Evolutionary conservation across 345 rosid species (phyloP).

Genomic region (Cardamine occulta): DNA sequence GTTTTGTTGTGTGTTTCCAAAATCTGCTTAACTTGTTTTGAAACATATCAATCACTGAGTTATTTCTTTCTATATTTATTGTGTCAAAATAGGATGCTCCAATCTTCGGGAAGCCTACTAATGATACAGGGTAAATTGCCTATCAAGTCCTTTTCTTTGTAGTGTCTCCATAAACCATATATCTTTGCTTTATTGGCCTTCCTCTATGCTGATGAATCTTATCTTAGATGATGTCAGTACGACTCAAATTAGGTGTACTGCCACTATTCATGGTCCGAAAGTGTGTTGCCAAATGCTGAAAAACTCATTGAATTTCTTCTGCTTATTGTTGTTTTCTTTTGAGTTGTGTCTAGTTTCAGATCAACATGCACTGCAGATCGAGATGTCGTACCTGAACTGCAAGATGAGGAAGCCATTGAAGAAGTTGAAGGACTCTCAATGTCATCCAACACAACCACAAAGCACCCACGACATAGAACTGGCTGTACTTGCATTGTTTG

Average conservation of each 20-base stretch:
- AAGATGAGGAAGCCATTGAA: constrained; percentile 56
- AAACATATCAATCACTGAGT: constrained; percentile 21
- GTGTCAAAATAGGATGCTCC: constrained; percentile 79
- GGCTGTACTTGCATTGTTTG: constrained; percentile 96
- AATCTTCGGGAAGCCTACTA: constrained; percentile 75
- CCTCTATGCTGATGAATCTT: constrained; percentile 16
- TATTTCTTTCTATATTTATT: constrained; percentile 15
- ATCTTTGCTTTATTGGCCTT: constrained; percentile 6
- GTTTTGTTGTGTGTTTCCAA: not conserved
- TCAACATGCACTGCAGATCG: constrained; percentile 62
- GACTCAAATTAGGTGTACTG: constrained; percentile 8
- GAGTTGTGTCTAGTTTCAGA: constrained; percentile 47
- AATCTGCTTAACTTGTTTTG: constrained; percentile 1
- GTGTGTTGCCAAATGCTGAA: constrained; percentile 27
- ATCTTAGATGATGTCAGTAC: constrained; percentile 11
- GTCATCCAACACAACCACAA: constrained; percentile 73
- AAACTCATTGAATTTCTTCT: constrained; percentile 24
- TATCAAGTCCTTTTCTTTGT: constrained; percentile 23
- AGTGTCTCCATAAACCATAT: not conserved
- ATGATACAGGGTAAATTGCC: constrained; percentile 65
- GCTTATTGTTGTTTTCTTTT: constrained; percentile 19
- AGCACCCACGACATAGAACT: constrained; percentile 89
- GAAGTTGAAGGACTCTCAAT: constrained; percentile 73
- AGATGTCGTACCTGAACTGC: constrained; percentile 58
- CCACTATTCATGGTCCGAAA: constrained; percentile 23